Evolutionary conservation across 2,329 filamentous ascomycete species (phyloP), one percentile per base, ranked within the genome.

Genomic region (Phaeosphaeria sp.): DNA sequence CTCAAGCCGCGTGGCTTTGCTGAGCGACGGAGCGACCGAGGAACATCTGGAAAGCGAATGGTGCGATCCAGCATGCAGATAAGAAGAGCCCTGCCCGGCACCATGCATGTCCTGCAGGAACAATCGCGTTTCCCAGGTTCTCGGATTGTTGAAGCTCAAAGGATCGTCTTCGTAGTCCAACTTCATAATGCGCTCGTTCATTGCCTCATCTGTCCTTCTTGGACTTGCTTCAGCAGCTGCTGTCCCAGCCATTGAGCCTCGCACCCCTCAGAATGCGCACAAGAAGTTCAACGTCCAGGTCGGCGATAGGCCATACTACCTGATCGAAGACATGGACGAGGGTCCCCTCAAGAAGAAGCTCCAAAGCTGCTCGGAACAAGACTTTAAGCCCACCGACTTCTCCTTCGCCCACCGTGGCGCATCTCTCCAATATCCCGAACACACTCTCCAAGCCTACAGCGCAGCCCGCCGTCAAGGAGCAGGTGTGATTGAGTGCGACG

Each of bases 241-340:
- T 8, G 57, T 72, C 27, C 69, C 70, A 49, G 66, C 60, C n/a
- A 66, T 69, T 22, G 57, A 67, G 46, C 65, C 69, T 39, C 65
- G 66, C 42, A 39, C 42, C 18, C 44, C 63, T 30, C 51, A 61
- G 33, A 57, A 65, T 55, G 52, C 55, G 17, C 56, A 63, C 46
- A 64, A 70, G 55, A 59, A 56, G 47, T 60, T 76, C 61, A 76
- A 76, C 33, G 65, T 77, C 17, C 72, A 76, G 51, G 66, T 78
- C 20, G 75, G 75, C 36, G 66, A 69, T 36, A 69, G 75, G 9
- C 75, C 75, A 0, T 77, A 75, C 55, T 78, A 74, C 39, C 61
- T 78, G 24, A 64, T 78, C 52, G 60, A 78, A 30, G 64, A 77
- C 56, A 78, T 78, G 75, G 73, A 76, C n/a, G 73, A 72, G 2